Base-by-base conservation (phyloP, 2,329 filamentous ascomycete species). In the Alternaria solani region DNA sequence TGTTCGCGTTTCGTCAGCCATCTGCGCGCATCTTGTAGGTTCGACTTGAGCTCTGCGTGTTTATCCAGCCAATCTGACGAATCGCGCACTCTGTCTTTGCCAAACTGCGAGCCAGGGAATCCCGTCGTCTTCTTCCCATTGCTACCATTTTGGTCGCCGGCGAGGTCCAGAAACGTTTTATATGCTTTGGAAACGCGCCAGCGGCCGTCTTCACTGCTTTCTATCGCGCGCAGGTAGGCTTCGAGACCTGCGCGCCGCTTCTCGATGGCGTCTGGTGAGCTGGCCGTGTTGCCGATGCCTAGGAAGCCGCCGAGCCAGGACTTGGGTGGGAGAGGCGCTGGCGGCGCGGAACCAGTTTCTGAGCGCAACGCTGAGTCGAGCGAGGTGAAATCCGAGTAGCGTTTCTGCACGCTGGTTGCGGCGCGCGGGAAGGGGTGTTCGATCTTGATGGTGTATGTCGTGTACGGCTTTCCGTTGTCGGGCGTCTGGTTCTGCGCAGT, bases 171-270 rank as follows among this genome's bases (percentile, higher is more conserved):
- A 70, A 95, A 96, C 1, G 84, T 79, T 41, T 91, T 85, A 89
- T 92, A 96, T 3, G 86, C 87, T 16, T 85, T 85, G 1, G 89
- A 90, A 66, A 91, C 88, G 20, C 91, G 85, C 92, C 92, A 95
- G 69, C 90, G 82, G 16, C 87, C 84, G 75, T 95, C 91, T n/a
- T 89, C 88, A 4, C 87, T 85, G 61, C 88, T 88, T 49, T 92
- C 89, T 61, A 95, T 91, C 39, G 86, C 86, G 51, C 87, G 86
- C 3, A 95, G 83, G 78, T 94, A 95, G 44, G 81, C 79, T 75
- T 94, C 91, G 9, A 95, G 84, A 0, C 84, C 88, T 12, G 79
- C 71, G 43, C 91, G 88, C n/a, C 92, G 88, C 63, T 87, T 81
- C 74, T 92, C 89, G 26, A 91, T 90, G 44, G 93, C 84, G 49